Evolutionary conservation across 2,329 filamentous ascomycete species (phyloP).

Genomic region (Verruconis gallopava): DNA sequence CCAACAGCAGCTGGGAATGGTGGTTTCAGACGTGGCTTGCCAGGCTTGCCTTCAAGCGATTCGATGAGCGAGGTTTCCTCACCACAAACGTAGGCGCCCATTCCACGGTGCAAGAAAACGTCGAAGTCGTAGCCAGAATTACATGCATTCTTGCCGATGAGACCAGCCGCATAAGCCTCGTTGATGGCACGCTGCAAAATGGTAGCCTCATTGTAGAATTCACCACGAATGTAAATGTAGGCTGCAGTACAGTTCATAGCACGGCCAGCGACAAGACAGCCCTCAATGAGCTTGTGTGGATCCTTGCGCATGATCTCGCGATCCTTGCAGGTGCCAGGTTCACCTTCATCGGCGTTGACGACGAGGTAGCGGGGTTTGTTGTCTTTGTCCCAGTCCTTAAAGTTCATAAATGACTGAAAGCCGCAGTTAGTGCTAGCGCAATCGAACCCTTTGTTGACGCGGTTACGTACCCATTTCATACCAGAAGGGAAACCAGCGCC

Average conservation of each 20-base stretch:
- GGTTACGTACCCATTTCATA: conserved; percentile 80
- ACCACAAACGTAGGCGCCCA: conserved; percentile 94
- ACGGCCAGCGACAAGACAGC: conserved; percentile 86
- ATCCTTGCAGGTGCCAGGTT: conserved; percentile 98
- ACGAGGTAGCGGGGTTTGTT: conserved; percentile 90
- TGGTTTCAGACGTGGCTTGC: conserved; percentile 96
- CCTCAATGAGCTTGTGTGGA: conserved; percentile 96
- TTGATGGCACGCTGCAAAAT: conserved; percentile 92
- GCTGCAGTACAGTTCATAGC: conserved; percentile 98
- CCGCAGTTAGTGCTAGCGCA: neutral
- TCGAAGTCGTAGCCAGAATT: conserved; percentile 96
- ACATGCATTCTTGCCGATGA: conserved; percentile 98
- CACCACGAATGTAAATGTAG: conserved; percentile 98
- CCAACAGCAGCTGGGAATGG: conserved; percentile 96
- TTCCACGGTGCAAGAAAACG: conserved; percentile 90
- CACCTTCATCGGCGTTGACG: conserved; percentile 96
- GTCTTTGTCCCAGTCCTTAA: conserved; percentile 99
- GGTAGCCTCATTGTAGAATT: conserved; percentile 92
- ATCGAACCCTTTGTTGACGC: neutral
- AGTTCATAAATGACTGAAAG: conserved; percentile 93
- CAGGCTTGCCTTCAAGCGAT: conserved; percentile 94
- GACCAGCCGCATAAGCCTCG: conserved; percentile 85
- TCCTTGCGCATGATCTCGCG: conserved; percentile 99
- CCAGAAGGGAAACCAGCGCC: conserved; percentile 97
- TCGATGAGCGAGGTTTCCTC: conserved; percentile 98